Base-by-base conservation (phyloP, 2,329 filamentous ascomycete genomes). In the Aspergillus quadricinctus region DNA sequence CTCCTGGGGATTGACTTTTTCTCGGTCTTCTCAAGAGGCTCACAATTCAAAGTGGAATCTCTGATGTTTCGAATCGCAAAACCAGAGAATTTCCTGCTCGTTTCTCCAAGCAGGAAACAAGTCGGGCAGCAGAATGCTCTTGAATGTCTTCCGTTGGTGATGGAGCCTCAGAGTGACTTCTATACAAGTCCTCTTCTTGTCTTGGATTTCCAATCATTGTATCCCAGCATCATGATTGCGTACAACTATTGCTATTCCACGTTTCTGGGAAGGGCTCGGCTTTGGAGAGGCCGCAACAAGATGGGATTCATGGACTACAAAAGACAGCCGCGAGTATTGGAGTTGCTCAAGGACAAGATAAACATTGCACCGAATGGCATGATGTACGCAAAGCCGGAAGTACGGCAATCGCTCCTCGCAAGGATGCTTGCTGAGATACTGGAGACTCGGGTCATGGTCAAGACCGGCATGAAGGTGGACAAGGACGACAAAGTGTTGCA, bases 221-320 rank as follows among this genome's bases (percentile, higher is more conserved):
- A 99, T 63, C 94, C 94, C 0, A 97, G 92, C 72, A 88, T 97
- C 58, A 97, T 99, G 92, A 97, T 99, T 69, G 94, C 94, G 0
- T 97, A 99, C 78, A 99, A 99, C 68, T 94, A 97, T 70, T 99
- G 94, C 76, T 99, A 99, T 70, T 97, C 94, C 0, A 99, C 94
- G 0, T 99, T 92, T 64, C 80, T 97, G 0, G 94, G 94, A 0
- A 85, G 94, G 29, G 86, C 96, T 41, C 84, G 86, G 28, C 85
- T 86, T 64, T 97, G 93, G 93, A 85, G 91, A n/a, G 92, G 92
- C 2, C 86, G 83, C 29, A 92, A 91, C 77, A 96, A 97, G 75
- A 91, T 99, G 88, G 94, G 94, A 0, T 96, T 97, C 69, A 86
- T 86, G 28, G 88, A 96, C 59, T 97, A 95, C 74, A 81, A 88